Conservation (phyloP, 306 rosid species). For the Quillaja saponaria region DNA sequence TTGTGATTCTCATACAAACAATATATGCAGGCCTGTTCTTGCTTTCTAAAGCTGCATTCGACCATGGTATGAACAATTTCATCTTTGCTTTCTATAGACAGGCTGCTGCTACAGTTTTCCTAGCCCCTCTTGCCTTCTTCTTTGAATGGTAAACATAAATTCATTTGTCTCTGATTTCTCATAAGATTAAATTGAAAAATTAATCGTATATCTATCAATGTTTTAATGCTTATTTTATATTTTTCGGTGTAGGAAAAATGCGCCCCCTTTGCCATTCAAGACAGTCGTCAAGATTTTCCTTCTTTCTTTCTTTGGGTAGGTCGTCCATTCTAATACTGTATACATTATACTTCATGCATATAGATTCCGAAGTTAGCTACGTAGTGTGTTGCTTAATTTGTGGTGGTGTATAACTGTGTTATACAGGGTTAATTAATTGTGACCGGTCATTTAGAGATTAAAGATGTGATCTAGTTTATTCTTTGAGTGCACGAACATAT, state of each 20-base stretch:
- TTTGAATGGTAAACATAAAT: constrained; percentile 59
- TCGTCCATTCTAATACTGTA: background rate
- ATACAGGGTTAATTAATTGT: too few relatives aligned
- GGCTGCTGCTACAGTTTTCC: constrained; percentile 53
- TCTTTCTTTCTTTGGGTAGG: constrained; percentile 72
- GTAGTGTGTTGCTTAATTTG: background rate
- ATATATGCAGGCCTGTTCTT: constrained; percentile 69
- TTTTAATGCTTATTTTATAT: background rate
- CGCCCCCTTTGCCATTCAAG: constrained; percentile 54
- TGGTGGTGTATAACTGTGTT: background rate
- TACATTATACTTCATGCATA: too few relatives aligned
- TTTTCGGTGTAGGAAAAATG: constrained; percentile 46
- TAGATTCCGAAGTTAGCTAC: too few relatives aligned
- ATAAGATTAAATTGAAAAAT: too few relatives aligned
- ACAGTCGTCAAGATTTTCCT: constrained; percentile 73
- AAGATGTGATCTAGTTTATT: too few relatives aligned
- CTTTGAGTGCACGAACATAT: too few relatives aligned
- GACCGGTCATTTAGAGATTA: too few relatives aligned
- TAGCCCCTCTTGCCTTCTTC: constrained; percentile 55
- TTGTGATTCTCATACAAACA: constrained; percentile 53
- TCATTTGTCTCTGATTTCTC: too few relatives aligned
- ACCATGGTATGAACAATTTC: constrained; percentile 76
- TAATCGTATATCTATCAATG: too few relatives aligned
- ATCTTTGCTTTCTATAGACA: constrained; percentile 79
- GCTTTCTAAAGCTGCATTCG: constrained; percentile 72